Base-by-base conservation (phyloP, 306 rosid species). In the Pueraria montana region DNA sequence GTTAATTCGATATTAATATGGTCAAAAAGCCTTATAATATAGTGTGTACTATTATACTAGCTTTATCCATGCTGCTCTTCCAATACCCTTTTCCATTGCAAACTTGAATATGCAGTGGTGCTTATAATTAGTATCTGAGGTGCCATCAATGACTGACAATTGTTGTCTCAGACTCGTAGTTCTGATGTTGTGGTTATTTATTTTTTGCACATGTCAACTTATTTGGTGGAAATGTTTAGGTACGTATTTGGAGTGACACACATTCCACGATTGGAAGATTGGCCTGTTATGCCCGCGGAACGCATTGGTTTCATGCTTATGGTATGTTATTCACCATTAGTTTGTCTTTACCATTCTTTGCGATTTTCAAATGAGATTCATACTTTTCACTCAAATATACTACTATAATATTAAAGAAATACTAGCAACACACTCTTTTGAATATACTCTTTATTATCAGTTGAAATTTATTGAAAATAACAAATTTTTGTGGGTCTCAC, bases 281-380 rank as follows among this genome's bases (percentile, higher is more conserved):
- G 95, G 94, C 97, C 97, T 38, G 94, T 92, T 52, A 91, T 92
- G 97, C 97, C 97, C 0, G 95, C 89, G 77, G 94, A 92, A 6
- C 92, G 76, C 86, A 88, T 92, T 49, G 97, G 97, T 23, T 91
- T 93, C 65, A 88, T 84, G 78, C 97, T 93, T 70, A 86, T 88
- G 97, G 97, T 93, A 89, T 69, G 78, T 55, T 69, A 18, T 72
- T 79, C 62, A 67, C 2, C 16, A 13, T 32, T 20, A 30, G 14
- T 52, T 56, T 68, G 34, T 24, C 63, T 34, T 59, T 62, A 8
- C 40, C 40, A 34, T 5, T 34, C 30, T 13, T 43, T 77, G 34
- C 58, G 21, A 76, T 53, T 26, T 53, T 53, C 30, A 49, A 55
- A 43, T 17, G 32, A 27, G 23, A 65, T 79, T 36, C 27, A 73